A percentile compares a stretch with the other conserved stretches of the same genome.
These are phyloP conservation scores for Wickerhamiella musiphila DNA, from an alignment of 805 yeast genomes.

Conservation along the genomic window DNA sequence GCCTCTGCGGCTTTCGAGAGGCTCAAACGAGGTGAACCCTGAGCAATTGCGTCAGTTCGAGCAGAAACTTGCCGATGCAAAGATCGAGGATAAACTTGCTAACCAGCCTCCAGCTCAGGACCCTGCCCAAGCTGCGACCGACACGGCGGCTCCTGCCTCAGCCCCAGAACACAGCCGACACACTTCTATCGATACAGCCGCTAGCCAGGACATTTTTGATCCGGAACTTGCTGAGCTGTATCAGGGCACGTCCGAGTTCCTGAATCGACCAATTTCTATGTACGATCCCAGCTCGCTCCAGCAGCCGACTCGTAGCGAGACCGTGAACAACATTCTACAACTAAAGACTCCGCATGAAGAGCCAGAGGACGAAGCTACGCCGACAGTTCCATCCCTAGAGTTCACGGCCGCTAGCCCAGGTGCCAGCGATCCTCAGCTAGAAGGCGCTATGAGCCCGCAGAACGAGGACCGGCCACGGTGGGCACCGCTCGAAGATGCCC, in stretches of 20 bases:
- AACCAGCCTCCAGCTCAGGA: slow-evolving; percentile 6
- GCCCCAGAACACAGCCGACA: not conserved
- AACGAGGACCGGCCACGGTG: slow-evolving; percentile 1
- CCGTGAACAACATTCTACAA: slow-evolving; percentile 12
- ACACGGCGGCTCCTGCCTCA: not conserved
- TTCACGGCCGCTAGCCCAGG: slow-evolving; percentile 7
- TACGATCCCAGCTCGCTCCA: slow-evolving; percentile 13
- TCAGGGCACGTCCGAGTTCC: slow-evolving; percentile 16
- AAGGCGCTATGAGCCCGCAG: too few species aligned
- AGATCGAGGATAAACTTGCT: slow-evolving; percentile 9
- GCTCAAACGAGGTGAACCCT: too few species aligned
- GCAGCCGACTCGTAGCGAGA: slow-evolving; percentile 8
- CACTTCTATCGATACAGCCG: too few species aligned
- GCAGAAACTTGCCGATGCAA: too few species aligned
- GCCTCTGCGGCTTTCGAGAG: too few species aligned
- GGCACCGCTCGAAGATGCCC: not conserved
- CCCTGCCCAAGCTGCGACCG: not conserved
- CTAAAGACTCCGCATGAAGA: slow-evolving; percentile 15
- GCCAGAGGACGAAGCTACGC: slow-evolving; percentile 1
- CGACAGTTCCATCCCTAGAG: slow-evolving; percentile 5
- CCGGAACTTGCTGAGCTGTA: slow-evolving; percentile 20
- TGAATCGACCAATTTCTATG: slow-evolving; percentile 18
- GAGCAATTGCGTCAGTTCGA: too few species aligned
- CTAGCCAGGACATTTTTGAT: slow-evolving; percentile 14
- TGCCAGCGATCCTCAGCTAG: too few species aligned